Percentiles rank a stretch among this genome's conserved stretches.
These are phyloP conservation scores for Phialocephala sp. DNA, from an alignment of 2,329 filamentous ascomycete genomes.

Conservation along the genomic window DNA sequence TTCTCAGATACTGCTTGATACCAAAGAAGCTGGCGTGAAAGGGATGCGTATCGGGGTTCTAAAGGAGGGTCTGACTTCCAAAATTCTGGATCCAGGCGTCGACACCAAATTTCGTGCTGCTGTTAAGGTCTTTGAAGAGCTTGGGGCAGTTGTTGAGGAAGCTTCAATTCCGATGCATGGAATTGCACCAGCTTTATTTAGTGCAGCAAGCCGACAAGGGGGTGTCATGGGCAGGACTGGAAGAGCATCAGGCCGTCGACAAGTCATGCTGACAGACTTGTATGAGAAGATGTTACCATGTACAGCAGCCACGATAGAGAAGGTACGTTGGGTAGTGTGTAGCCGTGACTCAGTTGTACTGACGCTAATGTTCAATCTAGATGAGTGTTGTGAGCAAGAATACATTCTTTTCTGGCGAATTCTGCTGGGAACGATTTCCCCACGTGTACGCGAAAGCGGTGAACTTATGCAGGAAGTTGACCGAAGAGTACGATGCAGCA, in stretches of 20 bases:
- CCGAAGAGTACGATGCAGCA: conserved; percentile 51
- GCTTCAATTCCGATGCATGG: conserved; percentile 55
- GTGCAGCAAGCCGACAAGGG: conserved; percentile 28
- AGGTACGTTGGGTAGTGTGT: conserved; percentile 22
- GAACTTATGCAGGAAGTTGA: conserved; percentile 52
- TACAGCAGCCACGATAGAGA: conserved; percentile 29
- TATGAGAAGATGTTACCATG: conserved; percentile 31
- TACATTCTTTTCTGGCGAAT: conserved; percentile 28
- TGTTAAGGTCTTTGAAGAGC: conserved; percentile 46
- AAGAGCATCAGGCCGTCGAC: conserved; percentile 29
- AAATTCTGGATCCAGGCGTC: conserved; percentile 48
- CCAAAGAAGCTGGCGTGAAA: conserved; percentile 34
- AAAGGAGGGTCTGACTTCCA: conserved; percentile 50
- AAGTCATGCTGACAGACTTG: conserved; percentile 33
- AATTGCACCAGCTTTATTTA: conserved; percentile 31
- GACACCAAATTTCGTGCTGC: conserved; percentile 49
- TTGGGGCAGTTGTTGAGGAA: conserved; percentile 57
- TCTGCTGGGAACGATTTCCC: conserved; percentile 45
- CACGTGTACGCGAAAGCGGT: conserved; percentile 53
- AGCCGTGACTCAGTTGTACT: not conserved
- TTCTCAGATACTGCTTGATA: conserved; percentile 25
- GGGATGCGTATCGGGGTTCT: conserved; percentile 51
- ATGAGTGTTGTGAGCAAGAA: conserved; percentile 32
- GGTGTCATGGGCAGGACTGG: conserved; percentile 28
- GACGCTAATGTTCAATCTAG: conserved; percentile 11